These are phyloP conservation scores for Citrus medica DNA, from an alignment of 345 rosid genomes.

Conservation along the genomic window DNA sequence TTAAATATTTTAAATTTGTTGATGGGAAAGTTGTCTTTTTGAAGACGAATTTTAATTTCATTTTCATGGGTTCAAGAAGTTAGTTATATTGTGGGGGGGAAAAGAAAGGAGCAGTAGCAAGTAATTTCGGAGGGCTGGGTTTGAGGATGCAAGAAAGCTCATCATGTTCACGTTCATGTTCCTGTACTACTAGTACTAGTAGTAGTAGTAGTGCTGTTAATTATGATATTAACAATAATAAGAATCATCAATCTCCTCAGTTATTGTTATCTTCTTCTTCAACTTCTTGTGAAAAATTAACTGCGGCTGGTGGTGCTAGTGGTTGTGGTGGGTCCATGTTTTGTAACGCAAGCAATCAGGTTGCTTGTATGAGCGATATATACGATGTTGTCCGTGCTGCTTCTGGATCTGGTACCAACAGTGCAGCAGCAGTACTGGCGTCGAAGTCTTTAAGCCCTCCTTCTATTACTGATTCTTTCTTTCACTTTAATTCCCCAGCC, in stretches of 20 bases:
- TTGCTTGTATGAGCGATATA: constrained; percentile 31
- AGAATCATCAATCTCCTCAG: constrained; percentile 17
- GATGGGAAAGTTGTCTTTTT: constrained; percentile 17
- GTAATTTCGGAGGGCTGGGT: constrained; percentile 35
- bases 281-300: constrained; percentile 9
- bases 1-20: neutral
- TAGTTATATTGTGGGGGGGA: constrained; percentile 22
- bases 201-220: neutral
- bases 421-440: constrained; percentile 18
- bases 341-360: constrained; percentile 40
- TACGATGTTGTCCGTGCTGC: constrained; percentile 41
- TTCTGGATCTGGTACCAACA: constrained; percentile 8
- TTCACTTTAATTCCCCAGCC: constrained; percentile 24
- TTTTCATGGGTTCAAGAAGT: constrained; percentile 24
- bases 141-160: constrained; percentile 37
- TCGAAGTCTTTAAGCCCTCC: constrained; percentile 22
- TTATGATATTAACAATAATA: constrained; percentile 21
- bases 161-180: neutral
- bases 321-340: constrained; percentile 35
- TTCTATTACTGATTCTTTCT: constrained; percentile 27
- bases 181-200: neutral
- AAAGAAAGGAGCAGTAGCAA: constrained; percentile 14
- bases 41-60: neutral
- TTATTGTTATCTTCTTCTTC: constrained; percentile 22
- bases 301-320: neutral